These are phyloP conservation scores for Rhamnella rubrinervis DNA, from an alignment of 331 rosid species.

Conservation along the genomic window DNA sequence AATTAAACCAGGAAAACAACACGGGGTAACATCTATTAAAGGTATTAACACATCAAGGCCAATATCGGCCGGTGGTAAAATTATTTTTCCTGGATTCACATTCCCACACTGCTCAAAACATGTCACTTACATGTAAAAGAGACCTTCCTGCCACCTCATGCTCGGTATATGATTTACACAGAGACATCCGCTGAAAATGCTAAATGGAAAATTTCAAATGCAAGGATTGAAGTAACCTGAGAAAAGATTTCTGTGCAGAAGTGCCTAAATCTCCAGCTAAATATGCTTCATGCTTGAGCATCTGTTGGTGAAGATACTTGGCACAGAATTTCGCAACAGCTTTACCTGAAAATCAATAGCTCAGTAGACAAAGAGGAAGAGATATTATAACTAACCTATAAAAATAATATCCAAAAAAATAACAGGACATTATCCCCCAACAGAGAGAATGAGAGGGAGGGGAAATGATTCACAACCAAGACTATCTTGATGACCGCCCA, in stretches of 20 bases:
- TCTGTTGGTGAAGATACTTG: conserved; percentile 82
- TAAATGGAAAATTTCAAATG: conserved; percentile 15
- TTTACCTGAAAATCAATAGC: conserved; percentile 63
- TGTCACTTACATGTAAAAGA: conserved; percentile 21
- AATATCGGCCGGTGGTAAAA: conserved; percentile 9
- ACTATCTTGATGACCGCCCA: no score
- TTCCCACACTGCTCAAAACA: conserved; percentile 11
- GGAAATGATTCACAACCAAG: no score
- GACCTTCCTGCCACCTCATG: conserved; percentile 17
- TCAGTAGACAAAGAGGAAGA: conserved; percentile 7
- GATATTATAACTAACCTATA: conserved; percentile 7
- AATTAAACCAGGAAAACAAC: background rate
- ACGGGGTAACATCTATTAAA: background rate
- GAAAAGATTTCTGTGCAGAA: conserved; percentile 67
- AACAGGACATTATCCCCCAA: background rate
- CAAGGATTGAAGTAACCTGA: conserved; percentile 56
- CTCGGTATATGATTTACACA: conserved; percentile 18
- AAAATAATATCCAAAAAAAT: background rate
- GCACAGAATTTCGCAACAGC: conserved; percentile 95
- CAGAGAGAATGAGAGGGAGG: no score
- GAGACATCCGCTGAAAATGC: conserved; percentile 24
- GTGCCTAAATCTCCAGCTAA: conserved; percentile 73
- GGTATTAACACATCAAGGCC: background rate
- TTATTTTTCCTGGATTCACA: background rate
- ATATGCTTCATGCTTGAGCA: conserved; percentile 72